These are phyloP conservation scores for Penicillium egyptiacum DNA, from an alignment of 495 filamentous ascomycete genomes.

Conservation along the genomic window DNA sequence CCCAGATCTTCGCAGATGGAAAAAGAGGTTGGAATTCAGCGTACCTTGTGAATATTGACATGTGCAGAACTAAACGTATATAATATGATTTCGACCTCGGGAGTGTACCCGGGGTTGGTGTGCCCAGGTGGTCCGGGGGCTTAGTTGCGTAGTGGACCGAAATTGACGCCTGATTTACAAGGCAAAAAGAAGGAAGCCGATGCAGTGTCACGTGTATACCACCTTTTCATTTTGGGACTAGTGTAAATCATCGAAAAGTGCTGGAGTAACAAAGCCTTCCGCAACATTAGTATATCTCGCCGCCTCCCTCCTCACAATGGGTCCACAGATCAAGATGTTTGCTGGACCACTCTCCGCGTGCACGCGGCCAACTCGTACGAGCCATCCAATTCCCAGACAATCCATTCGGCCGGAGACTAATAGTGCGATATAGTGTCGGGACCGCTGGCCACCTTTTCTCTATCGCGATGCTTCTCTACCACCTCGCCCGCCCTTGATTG, in stretches of 20 bases:
- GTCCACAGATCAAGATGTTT: conserved; percentile 40
- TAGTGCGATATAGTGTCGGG: conserved; percentile 32
- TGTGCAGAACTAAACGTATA: too few relatives aligned
- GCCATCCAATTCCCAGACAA: conserved; percentile 2
- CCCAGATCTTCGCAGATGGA: too few relatives aligned
- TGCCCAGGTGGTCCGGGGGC: too few relatives aligned
- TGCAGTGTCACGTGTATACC: conserved; percentile 28
- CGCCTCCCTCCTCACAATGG: conserved; percentile 33
- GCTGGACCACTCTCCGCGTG: conserved; percentile 39
- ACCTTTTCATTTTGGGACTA: conserved; percentile 25
- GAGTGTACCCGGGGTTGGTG: too few relatives aligned
- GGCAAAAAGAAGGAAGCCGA: background rate
- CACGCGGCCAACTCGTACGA: conserved; percentile 40
- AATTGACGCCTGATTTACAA: background rate
- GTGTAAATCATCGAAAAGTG: conserved; percentile 35
- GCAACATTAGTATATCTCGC: conserved; percentile 17
- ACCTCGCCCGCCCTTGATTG: conserved; percentile 65
- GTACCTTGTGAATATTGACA: too few relatives aligned
- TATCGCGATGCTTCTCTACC: conserved; percentile 69
- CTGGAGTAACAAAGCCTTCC: conserved; percentile 22
- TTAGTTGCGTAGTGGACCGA: too few relatives aligned
- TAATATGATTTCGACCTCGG: too few relatives aligned
- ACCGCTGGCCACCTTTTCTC: conserved; percentile 33
- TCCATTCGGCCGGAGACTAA: conserved; percentile 23
- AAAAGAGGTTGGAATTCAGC: too few relatives aligned